Base-by-base conservation (phyloP, 495 filamentous ascomycete species). In the Chaetomium cochliodes region DNA sequence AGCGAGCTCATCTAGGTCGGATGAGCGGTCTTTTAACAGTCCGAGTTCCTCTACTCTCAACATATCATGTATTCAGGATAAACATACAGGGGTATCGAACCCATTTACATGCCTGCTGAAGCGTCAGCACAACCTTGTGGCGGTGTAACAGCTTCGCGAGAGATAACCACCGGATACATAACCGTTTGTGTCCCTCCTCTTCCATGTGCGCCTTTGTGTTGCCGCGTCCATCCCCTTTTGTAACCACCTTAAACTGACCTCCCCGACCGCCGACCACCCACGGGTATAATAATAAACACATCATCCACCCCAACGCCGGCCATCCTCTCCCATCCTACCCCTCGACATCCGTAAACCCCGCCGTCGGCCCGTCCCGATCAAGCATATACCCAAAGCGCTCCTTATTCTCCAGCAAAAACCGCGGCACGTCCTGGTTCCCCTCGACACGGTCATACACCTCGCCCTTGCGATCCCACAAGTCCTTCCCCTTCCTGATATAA, bases 381-480 rank as follows among this genome's bases (percentile, higher is more conserved):
- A 77, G 50, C 63, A 80, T 23, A 61, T 79, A 81, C 23, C 64
- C 65, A 55, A 77, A 81, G 30, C 70, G 70, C 22, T 73, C 70
- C 1, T 60, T 68, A 11, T 77, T 65, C 2, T 66, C 56, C 47
- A 75, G 37, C 63, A 85, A 63, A 25, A 79, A 77, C 25, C 30
- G 30, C 37, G 82, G 82, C 58, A 84, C 63, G 58, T 85, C 82
- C 42, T 33, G 61, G 25, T 80, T 80, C 23, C 66, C 63, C 16
- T 83, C 78, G 20, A 82, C 66, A 33, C 78, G 71, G 8, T 82
- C 79, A 65, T 79, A 86, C 6, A 70, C 41, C 70, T 85, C 72
- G 1, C 63, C 70, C 25, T 73, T 64, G 13, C 84, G 71, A 25
- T 82, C 81, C 78, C 82, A 86, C 1, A 84, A 63, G 63, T 86